phyloP scores from a whole-genome alignment of 2,329 filamentous ascomycete species.

The Alternaria conjuncta region DNA sequence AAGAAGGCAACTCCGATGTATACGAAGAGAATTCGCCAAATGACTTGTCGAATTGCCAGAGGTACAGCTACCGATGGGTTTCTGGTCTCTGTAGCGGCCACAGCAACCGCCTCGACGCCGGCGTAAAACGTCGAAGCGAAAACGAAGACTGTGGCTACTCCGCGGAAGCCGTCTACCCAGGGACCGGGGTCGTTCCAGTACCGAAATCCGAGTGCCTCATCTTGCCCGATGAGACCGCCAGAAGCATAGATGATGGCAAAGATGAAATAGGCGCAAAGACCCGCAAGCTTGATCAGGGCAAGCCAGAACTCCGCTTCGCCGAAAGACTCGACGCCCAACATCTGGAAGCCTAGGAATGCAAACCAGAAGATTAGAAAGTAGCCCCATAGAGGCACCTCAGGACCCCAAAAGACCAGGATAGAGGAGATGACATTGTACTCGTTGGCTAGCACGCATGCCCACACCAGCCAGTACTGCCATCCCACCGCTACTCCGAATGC shows the following conservation, averaged over 20 bases:
- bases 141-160: slow-evolving; percentile 52
- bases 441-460: slow-evolving; percentile 70
- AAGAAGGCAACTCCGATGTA: slow-evolving; percentile 54
- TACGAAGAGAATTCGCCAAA: slow-evolving; percentile 53
- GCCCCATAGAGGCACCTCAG: slow-evolving; percentile 52
- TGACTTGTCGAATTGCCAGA: slow-evolving; percentile 54
- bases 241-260: slow-evolving; percentile 50
- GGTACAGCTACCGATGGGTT: slow-evolving; percentile 57
- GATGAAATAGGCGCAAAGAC: slow-evolving; percentile 49
- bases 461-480: slow-evolving; percentile 60
- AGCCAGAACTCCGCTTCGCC: slow-evolving; percentile 55
- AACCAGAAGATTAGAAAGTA: slow-evolving; percentile 53
- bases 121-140: slow-evolving; percentile 52
- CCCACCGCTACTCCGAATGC: slow-evolving; percentile 36
- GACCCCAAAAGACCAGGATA: slow-evolving; percentile 71
- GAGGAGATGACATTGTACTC: slow-evolving; percentile 74
- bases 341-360: slow-evolving; percentile 47
- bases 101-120: slow-evolving; percentile 45
- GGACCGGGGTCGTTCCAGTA: slow-evolving; percentile 52
- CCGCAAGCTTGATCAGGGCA: slow-evolving; percentile 48
- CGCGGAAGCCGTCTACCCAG: slow-evolving; percentile 50
- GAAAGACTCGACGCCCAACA: slow-evolving; percentile 51
- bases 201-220: slow-evolving; percentile 39
- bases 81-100: slow-evolving; percentile 46
- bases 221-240: slow-evolving; percentile 41